Evolutionary conservation across 2,329 filamentous ascomycete species (phyloP).

Genomic region (Phialocephala sp.): DNA sequence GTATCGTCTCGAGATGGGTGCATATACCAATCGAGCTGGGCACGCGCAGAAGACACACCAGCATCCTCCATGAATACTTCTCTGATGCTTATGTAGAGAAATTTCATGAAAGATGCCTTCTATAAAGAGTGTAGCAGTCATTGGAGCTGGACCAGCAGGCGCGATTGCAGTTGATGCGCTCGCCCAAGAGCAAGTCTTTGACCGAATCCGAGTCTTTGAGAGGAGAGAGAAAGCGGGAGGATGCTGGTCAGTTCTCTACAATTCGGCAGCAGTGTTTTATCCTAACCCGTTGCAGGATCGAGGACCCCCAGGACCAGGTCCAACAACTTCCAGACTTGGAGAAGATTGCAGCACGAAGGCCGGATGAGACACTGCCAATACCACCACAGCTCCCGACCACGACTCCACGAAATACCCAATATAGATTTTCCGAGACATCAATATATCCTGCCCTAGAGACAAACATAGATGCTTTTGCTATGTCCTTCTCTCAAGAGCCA

Average conservation of each 20-base stretch:
- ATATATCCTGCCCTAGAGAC: constrained; percentile 70
- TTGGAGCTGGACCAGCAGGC: constrained; percentile 65
- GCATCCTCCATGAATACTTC: background rate
- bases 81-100: background rate
- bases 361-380: constrained; percentile 54
- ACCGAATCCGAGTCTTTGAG: constrained; percentile 66
- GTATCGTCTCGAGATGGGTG: no score
- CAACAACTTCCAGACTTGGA: constrained; percentile 51
- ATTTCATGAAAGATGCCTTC: constrained; percentile 27
- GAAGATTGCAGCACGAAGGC: constrained; percentile 53
- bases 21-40: no score
- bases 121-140: constrained; percentile 57
- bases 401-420: constrained; percentile 48
- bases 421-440: constrained; percentile 61
- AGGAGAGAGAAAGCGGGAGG: constrained; percentile 63
- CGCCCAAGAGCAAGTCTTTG: constrained; percentile 62
- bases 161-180: constrained; percentile 66
- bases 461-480: constrained; percentile 63
- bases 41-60: no score
- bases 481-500: constrained; percentile 64
- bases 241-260: constrained; percentile 56
- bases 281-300: constrained; percentile 47
- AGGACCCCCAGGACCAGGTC: constrained; percentile 45
- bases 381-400: constrained; percentile 55
- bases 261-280: no score